Percentiles rank a stretch among this genome's conserved stretches.
phyloP scores from a whole-genome alignment of 1,139 yeast genomes.

The Pichia sp. region DNA sequence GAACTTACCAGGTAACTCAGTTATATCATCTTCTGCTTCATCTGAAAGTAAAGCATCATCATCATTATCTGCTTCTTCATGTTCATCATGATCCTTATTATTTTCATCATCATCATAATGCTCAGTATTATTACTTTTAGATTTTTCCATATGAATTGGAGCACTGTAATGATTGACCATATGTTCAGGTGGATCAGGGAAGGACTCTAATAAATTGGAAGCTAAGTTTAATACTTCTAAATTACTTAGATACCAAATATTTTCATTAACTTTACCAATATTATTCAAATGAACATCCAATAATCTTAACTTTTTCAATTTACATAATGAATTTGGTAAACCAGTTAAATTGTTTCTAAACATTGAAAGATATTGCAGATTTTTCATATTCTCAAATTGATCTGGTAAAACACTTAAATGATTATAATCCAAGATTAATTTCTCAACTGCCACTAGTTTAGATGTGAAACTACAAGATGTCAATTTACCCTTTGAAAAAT shows the following conservation, averaged over 20 bases:
- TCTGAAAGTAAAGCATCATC: slow-evolving; percentile 2
- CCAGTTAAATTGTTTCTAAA: slow-evolving; percentile 68
- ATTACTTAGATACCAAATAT: slow-evolving; percentile 57
- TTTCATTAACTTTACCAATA: slow-evolving; percentile 60
- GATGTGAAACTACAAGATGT: slow-evolving; percentile 65
- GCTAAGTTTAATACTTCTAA: slow-evolving; percentile 64
- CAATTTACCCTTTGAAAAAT: slow-evolving; percentile 74
- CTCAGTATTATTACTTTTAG: slow-evolving; percentile 1
- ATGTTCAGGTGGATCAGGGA: slow-evolving; percentile 49
- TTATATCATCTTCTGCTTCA: slow-evolving; percentile 9
- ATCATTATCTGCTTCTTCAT: too few species aligned
- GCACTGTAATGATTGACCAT: slow-evolving; percentile 5
- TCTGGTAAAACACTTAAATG: slow-evolving; percentile 73
- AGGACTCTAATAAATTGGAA: slow-evolving; percentile 63
- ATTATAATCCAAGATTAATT: slow-evolving; percentile 70
- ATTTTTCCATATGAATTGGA: neutral
- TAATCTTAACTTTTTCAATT: slow-evolving; percentile 51
- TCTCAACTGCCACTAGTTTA: slow-evolving; percentile 62
- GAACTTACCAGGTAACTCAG: slow-evolving; percentile 3
- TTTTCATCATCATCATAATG: neutral
- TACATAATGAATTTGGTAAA: slow-evolving; percentile 64
- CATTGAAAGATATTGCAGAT: slow-evolving; percentile 59
- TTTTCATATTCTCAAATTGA: slow-evolving; percentile 53
- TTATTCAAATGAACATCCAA: slow-evolving; percentile 86
- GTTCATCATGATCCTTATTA: slow-evolving; percentile 1